Evolutionary conservation across 2,329 filamentous ascomycete species (phyloP).

Genomic region (Ilyonectria robusta): DNA sequence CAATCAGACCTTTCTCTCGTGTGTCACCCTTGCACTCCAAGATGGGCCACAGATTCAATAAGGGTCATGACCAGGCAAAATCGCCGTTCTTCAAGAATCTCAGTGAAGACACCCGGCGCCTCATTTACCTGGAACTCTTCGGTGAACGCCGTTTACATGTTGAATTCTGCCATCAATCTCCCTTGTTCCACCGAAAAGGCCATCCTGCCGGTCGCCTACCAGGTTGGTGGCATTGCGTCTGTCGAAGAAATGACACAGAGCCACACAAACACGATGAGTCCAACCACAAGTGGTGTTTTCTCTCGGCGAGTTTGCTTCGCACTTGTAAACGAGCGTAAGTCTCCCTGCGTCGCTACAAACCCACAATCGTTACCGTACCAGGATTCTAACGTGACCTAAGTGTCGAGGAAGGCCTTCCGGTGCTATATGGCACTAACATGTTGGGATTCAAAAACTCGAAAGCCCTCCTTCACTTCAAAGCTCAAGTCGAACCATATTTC

Average conservation of each 20-base stretch:
- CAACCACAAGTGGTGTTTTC: not conserved
- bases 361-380: not conserved
- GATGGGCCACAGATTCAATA: not conserved
- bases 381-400: slow-evolving; percentile 13
- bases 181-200: not conserved
- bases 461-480: not conserved
- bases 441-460: slow-evolving; percentile 2
- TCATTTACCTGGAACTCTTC: slow-evolving; percentile 5
- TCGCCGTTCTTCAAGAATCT: slow-evolving; percentile 20
- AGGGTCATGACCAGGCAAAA: not conserved
- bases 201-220: no score
- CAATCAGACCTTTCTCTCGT: not conserved
- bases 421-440: slow-evolving; percentile 29
- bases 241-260: not conserved
- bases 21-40: not conserved
- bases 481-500: not conserved
- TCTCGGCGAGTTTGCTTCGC: not conserved
- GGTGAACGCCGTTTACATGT: slow-evolving; percentile 12
- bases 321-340: slow-evolving; percentile 31
- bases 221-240: not conserved
- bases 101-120: slow-evolving; percentile 10
- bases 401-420: slow-evolving; percentile 12
- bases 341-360: not conserved
- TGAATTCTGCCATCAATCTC: not conserved
- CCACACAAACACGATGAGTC: not conserved